Conservation (phyloP, 495 filamentous ascomycete genomes). For the Aspergillus leporis region DNA sequence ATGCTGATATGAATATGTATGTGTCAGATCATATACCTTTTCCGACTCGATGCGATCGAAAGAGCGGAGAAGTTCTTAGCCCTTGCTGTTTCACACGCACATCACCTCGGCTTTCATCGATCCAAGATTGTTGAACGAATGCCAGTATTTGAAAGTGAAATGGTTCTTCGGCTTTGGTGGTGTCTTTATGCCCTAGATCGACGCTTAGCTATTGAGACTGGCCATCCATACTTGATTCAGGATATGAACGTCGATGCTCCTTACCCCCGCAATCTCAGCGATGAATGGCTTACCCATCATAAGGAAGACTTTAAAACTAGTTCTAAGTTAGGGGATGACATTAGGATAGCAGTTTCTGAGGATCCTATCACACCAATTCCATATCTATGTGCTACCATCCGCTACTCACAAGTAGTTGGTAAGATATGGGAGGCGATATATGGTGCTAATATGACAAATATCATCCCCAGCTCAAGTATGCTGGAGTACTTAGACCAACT, state of each 20-base stretch:
- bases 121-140: slow-evolving; percentile 18
- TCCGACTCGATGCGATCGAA: slow-evolving; percentile 29
- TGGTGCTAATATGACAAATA: slow-evolving; percentile 18
- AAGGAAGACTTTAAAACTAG: not conserved
- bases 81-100: slow-evolving; percentile 27
- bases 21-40: slow-evolving; percentile 28
- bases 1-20: not conserved
- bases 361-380: slow-evolving; percentile 14
- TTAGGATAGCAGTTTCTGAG: not conserved
- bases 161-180: slow-evolving; percentile 29
- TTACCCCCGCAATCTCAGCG: slow-evolving; percentile 22
- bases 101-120: slow-evolving; percentile 29
- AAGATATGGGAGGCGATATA: slow-evolving; percentile 33
- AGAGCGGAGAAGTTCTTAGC: slow-evolving; percentile 30
- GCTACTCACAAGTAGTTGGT: slow-evolving; percentile 26
- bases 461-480: slow-evolving; percentile 9
- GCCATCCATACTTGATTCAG: slow-evolving; percentile 29
- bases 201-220: slow-evolving; percentile 28
- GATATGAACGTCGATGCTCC: slow-evolving; percentile 29
- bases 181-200: slow-evolving; percentile 29
- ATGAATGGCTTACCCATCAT: slow-evolving; percentile 20
- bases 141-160: slow-evolving; percentile 20
- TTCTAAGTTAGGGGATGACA: not conserved
- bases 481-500: slow-evolving; percentile 26
- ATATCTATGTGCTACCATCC: slow-evolving; percentile 26